These are phyloP conservation scores for Neurospora sp. DNA, from an alignment of 495 filamentous ascomycete genomes.

Conservation along the genomic window DNA sequence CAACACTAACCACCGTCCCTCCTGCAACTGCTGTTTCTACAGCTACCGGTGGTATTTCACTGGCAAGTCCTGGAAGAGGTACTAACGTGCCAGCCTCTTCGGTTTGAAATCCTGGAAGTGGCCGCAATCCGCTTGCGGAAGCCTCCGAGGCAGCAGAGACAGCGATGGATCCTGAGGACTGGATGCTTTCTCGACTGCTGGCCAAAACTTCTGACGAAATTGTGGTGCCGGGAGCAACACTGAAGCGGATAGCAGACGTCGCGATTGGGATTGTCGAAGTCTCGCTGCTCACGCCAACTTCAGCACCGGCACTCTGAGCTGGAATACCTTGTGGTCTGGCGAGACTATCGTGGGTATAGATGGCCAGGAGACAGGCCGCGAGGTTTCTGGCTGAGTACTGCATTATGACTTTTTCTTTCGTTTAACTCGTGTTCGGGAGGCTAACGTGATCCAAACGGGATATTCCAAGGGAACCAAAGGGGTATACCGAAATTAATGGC, in stretches of 20 bases:
- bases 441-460: neutral
- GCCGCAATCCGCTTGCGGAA: constrained; percentile 8
- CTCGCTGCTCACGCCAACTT: neutral
- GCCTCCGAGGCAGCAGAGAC: constrained; percentile 7
- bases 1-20: neutral
- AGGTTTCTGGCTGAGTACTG: neutral
- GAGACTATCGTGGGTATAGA: neutral
- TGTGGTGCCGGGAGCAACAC: neutral
- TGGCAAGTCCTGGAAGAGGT: constrained; percentile 14
- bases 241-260: neutral
- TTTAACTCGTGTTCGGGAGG: neutral
- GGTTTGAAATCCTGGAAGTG: constrained; percentile 14
- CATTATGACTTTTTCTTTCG: neutral
- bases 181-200: constrained; percentile 1
- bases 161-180: neutral
- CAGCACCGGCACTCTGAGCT: neutral
- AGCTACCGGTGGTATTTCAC: neutral
- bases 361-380: neutral
- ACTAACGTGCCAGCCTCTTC: constrained; percentile 3
- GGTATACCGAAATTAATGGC: neutral
- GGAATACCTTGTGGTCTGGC: neutral
- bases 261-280: neutral
- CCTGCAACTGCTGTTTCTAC: neutral
- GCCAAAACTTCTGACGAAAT: constrained; percentile 10
- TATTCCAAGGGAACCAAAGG: neutral